phyloP scores from a whole-genome alignment of 306 rosid genomes.

The Cyamopsis tetragonoloba region DNA sequence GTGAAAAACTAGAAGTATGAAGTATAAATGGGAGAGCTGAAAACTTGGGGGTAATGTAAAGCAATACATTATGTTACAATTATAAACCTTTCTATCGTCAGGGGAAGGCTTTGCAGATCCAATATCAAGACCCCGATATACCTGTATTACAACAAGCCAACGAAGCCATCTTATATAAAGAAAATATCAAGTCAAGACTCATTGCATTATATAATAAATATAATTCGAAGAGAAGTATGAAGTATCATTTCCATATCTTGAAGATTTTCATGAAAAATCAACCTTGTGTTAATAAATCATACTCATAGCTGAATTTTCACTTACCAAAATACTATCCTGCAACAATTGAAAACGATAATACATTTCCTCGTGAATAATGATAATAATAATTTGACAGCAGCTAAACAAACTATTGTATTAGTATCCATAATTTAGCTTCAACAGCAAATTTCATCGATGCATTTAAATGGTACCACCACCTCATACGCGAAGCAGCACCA shows the following conservation, averaged over 20 bases:
- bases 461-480: neutral
- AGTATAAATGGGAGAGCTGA: neutral
- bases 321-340: neutral
- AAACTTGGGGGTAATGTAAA: neutral
- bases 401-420: neutral
- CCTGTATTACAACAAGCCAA: slow-evolving; percentile 40
- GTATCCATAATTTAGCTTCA: neutral
- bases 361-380: neutral
- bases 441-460: neutral
- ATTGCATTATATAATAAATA: neutral
- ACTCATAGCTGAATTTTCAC: neutral
- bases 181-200: neutral
- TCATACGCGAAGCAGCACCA: neutral
- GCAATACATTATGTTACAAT: slow-evolving; percentile 13
- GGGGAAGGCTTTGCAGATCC: slow-evolving; percentile 93
- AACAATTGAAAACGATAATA: neutral
- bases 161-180: neutral
- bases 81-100: slow-evolving; percentile 63
- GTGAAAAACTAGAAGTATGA: slow-evolving; percentile 4
- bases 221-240: neutral
- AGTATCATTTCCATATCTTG: neutral
- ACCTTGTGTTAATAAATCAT: neutral
- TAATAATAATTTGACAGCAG: neutral
- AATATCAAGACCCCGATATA: slow-evolving; percentile 81
- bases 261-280: neutral